phyloP scores from a whole-genome alignment of 805 yeast species.

The Metschnikowia kunwiensis region DNA sequence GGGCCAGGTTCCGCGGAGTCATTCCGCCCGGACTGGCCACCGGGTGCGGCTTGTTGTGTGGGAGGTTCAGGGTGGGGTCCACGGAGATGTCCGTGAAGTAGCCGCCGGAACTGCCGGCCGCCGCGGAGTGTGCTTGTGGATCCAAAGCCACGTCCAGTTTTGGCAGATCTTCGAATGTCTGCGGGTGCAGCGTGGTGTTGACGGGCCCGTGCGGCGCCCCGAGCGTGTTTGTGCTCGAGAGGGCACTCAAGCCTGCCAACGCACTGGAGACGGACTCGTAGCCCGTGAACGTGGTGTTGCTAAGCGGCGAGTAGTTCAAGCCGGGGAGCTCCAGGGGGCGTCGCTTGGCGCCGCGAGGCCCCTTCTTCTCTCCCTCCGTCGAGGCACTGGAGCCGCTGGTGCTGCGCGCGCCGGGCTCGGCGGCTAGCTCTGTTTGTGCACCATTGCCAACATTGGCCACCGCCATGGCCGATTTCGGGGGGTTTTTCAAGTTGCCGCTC shows the following conservation, averaged over 20 bases:
- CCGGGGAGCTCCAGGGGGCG: slow-evolving; percentile 17
- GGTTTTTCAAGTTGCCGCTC: slow-evolving; percentile 34
- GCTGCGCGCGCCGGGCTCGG: background rate
- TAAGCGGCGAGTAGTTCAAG: slow-evolving; percentile 34
- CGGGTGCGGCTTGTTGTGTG: slow-evolving; percentile 39
- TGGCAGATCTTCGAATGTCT: slow-evolving; percentile 26
- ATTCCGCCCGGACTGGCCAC: slow-evolving; percentile 18
- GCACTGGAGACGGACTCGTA: slow-evolving; percentile 42
- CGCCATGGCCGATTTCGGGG: slow-evolving; percentile 36
- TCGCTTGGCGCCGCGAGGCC: slow-evolving; percentile 10
- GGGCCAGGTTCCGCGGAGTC: slow-evolving; percentile 17
- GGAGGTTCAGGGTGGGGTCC: slow-evolving; percentile 46
- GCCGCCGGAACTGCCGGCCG: slow-evolving; percentile 36
- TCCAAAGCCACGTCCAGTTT: slow-evolving; percentile 29
- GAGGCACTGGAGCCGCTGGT: slow-evolving; percentile 3
- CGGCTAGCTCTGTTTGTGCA: background rate
- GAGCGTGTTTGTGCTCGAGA: slow-evolving; percentile 18
- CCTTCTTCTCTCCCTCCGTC: slow-evolving; percentile 6
- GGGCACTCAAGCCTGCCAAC: slow-evolving; percentile 44
- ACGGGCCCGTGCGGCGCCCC: slow-evolving; percentile 12
- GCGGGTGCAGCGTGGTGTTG: slow-evolving; percentile 20
- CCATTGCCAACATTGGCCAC: slow-evolving; percentile 6
- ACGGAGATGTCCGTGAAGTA: slow-evolving; percentile 43
- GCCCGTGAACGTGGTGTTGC: slow-evolving; percentile 38
- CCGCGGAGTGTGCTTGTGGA: slow-evolving; percentile 29